These are phyloP conservation scores for Galerina marginata DNA, from an alignment of 768 basidiomycete genomes.

Conservation along the genomic window DNA sequence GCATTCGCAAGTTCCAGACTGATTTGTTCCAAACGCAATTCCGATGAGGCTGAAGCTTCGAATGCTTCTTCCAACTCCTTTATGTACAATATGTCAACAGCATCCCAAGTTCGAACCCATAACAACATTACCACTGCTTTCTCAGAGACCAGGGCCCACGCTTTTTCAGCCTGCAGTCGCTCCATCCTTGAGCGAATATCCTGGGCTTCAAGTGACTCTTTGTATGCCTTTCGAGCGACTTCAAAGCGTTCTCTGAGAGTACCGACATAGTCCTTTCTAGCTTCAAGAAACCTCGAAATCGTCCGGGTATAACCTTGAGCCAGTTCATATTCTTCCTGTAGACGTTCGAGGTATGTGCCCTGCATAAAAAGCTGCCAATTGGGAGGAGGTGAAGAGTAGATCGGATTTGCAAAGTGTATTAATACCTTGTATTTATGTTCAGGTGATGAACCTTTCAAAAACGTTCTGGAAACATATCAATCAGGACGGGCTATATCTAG, in stretches of 20 bases:
- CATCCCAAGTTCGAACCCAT: background rate
- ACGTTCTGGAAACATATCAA: background rate
- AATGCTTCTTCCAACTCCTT: background rate
- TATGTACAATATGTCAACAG: background rate
- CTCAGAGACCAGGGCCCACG: background rate
- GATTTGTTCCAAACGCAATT: background rate
- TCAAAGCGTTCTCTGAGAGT: background rate
- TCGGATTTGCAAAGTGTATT: background rate
- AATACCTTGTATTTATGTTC: conserved; percentile 10
- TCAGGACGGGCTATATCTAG: too few species aligned
- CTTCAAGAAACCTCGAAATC: background rate
- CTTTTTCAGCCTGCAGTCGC: conserved; percentile 2
- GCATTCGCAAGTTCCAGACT: background rate
- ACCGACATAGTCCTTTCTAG: background rate
- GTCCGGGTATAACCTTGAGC: background rate
- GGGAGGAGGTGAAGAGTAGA: background rate
- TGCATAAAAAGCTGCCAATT: conserved; percentile 1
- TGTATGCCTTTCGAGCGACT: background rate
- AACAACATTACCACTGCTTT: conserved; percentile 2
- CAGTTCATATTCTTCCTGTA: conserved; percentile 5
- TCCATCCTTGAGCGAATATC: conserved; percentile 3
- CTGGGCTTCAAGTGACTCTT: conserved; percentile 1
- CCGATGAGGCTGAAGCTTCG: background rate
- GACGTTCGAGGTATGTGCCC: conserved; percentile 3
- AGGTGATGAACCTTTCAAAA: conserved; percentile 7